Evolutionary conservation across 176 grass and related monocot species (phyloP).

Genomic region (Cymbopogon citratus): DNA sequence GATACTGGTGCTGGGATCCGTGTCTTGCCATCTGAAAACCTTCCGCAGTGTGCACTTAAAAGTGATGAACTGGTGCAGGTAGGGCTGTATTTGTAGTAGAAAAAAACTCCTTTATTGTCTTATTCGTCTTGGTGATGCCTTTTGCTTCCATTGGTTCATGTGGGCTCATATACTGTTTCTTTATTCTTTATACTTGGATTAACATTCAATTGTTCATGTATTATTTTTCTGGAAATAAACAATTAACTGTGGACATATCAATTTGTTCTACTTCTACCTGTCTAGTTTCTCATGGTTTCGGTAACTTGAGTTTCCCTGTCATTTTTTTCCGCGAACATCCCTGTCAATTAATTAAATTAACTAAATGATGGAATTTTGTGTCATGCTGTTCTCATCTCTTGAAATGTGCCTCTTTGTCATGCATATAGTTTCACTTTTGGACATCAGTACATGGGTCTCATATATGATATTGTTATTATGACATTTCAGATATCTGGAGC

Average conservation of each 20-base stretch:
- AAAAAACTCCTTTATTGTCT: conserved; percentile 13
- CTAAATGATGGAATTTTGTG: conserved; percentile 4
- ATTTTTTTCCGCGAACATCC: too few relatives aligned
- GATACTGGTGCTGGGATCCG: conserved; percentile 74
- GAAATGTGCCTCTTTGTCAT: neutral
- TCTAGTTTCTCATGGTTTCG: conserved; percentile 8
- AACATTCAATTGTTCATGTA: conserved; percentile 4
- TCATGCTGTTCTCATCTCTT: neutral
- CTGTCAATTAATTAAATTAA: neutral
- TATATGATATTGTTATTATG: conserved; percentile 17
- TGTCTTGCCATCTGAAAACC: conserved; percentile 67
- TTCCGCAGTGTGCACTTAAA: conserved; percentile 76
- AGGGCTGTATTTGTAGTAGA: conserved; percentile 24
- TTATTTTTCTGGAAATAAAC: conserved; percentile 9
- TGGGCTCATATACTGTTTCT: neutral
- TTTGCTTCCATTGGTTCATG: conserved; percentile 1
- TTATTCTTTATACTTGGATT: conserved; percentile 36
- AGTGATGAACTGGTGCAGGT: conserved; percentile 96
- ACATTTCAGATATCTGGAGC: conserved; percentile 76
- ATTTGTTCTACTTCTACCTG: neutral
- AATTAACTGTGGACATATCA: neutral
- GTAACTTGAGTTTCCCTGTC: neutral
- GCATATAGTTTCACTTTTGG: conserved; percentile 14
- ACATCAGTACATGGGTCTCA: neutral
- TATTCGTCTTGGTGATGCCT: conserved; percentile 21